Conservation (phyloP, 163 green algal genomes). For the Coccomyxa subellipsoidea region DNA sequence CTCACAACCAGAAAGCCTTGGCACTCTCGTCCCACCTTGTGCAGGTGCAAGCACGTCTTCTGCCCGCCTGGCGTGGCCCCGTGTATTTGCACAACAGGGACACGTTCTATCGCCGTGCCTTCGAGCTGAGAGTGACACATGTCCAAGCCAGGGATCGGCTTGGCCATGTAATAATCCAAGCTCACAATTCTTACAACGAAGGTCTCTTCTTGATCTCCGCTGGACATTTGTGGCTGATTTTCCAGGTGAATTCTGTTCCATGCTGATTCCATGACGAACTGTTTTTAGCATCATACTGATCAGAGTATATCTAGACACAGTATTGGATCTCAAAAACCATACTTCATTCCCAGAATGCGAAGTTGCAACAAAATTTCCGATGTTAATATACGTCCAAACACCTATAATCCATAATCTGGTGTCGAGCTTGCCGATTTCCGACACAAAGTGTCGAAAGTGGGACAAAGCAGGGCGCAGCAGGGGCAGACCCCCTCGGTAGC, state of each 20-base stretch:
- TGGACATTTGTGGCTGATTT: neutral
- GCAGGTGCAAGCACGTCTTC: constrained; percentile 77
- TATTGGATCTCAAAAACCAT: too few species aligned
- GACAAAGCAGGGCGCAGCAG: neutral
- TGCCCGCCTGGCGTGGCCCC: constrained; percentile 76
- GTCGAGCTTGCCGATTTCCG: too few species aligned
- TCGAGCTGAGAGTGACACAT: constrained; percentile 63
- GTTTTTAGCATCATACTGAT: neutral
- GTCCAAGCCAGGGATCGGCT: constrained; percentile 66
- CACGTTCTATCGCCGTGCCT: constrained; percentile 54
- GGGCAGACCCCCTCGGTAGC: neutral
- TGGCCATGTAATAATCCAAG: constrained; percentile 77
- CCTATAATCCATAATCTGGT: too few species aligned
- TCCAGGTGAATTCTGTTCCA: neutral
- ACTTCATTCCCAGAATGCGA: too few species aligned
- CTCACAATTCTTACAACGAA: constrained; percentile 56
- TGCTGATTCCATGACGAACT: neutral
- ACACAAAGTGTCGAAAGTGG: too few species aligned
- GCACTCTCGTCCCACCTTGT: constrained; percentile 71
- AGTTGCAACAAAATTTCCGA: too few species aligned
- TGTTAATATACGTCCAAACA: too few species aligned
- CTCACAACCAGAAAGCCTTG: too few species aligned
- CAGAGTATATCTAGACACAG: too few species aligned
- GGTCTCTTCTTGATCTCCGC: neutral
- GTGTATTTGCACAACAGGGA: constrained; percentile 85